A percentile compares a stretch with the other conserved stretches of the same genome.
These are phyloP conservation scores for Stephania japonica DNA, from an alignment of 164 flowering plant genomes.

Conservation along the genomic window DNA sequence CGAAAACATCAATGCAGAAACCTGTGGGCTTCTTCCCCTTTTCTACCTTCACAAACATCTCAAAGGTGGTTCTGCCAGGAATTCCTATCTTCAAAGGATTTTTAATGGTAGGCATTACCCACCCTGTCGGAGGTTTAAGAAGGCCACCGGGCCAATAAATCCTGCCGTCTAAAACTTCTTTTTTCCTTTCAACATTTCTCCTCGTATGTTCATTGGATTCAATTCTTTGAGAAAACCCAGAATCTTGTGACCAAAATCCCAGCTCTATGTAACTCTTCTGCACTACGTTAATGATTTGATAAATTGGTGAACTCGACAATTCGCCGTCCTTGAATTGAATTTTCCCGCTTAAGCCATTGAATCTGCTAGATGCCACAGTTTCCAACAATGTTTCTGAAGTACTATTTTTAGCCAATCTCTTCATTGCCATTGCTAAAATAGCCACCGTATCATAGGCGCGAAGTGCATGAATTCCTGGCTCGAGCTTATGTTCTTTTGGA, in stretches of 20 bases:
- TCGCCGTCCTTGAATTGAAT: slow-evolving; percentile 14
- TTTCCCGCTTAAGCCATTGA: slow-evolving; percentile 21
- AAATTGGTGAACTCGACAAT: neutral
- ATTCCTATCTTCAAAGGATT: slow-evolving; percentile 42
- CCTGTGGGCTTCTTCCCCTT: slow-evolving; percentile 23
- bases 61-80: slow-evolving; percentile 32
- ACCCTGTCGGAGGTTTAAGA: slow-evolving; percentile 32
- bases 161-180: neutral
- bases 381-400: slow-evolving; percentile 10
- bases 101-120: slow-evolving; percentile 36
- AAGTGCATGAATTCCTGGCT: slow-evolving; percentile 19
- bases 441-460: slow-evolving; percentile 23
- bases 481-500: slow-evolving; percentile 18
- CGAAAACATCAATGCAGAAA: slow-evolving; percentile 49
- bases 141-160: slow-evolving; percentile 29
- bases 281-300: slow-evolving; percentile 16
- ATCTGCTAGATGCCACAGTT: slow-evolving; percentile 7
- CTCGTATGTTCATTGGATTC: neutral
- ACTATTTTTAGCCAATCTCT: neutral
- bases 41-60: slow-evolving; percentile 40
- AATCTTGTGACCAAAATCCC: slow-evolving; percentile 19
- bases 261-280: slow-evolving; percentile 16
- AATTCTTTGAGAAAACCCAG: slow-evolving; percentile 9
- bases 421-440: slow-evolving; percentile 10
- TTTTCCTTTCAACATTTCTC: neutral